phyloP scores from a whole-genome alignment of 1,284 basidiomycete genomes.

The Ganoderma boninense region DNA sequence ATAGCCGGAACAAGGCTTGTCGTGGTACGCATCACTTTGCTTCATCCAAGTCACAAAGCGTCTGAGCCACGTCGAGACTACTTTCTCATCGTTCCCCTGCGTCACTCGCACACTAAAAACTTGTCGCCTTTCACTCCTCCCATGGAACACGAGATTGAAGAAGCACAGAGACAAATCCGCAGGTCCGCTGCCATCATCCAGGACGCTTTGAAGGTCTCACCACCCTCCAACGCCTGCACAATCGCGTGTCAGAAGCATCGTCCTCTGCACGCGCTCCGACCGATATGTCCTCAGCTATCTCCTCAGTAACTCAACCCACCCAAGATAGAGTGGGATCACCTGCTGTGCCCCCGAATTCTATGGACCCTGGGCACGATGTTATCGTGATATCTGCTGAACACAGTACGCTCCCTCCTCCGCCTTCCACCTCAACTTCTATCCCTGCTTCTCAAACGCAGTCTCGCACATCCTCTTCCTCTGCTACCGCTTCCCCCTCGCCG shows the following conservation, averaged over 20 bases:
- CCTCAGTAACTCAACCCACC: not conserved
- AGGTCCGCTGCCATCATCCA: constrained; percentile 28
- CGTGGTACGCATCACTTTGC: not conserved
- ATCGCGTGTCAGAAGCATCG: constrained; percentile 20
- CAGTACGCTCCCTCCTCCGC: constrained; percentile 7
- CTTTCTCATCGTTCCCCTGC: not conserved
- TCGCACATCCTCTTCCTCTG: not conserved
- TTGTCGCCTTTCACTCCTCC: constrained; percentile 4
- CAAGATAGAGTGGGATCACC: not conserved
- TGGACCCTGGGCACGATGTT: constrained; percentile 41
- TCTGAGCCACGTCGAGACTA: not conserved
- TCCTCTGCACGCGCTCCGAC: constrained; percentile 1
- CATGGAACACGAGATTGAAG: constrained; percentile 30
- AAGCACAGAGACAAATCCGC: constrained; percentile 28
- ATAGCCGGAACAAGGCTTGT: not conserved
- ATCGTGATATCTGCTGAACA: constrained; percentile 37
- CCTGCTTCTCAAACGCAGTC: not conserved
- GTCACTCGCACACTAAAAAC: not conserved
- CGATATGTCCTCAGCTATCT: not conserved
- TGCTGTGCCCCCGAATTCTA: constrained; percentile 16
- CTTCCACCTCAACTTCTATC: constrained; percentile 9
- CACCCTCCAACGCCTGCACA: constrained; percentile 19
- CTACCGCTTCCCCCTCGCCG: constrained; percentile 1
- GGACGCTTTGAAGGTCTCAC: constrained; percentile 27
- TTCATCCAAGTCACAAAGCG: not conserved